phyloP scores from a whole-genome alignment of 2,329 filamentous ascomycete genomes.

The Scytalidium sp. region DNA sequence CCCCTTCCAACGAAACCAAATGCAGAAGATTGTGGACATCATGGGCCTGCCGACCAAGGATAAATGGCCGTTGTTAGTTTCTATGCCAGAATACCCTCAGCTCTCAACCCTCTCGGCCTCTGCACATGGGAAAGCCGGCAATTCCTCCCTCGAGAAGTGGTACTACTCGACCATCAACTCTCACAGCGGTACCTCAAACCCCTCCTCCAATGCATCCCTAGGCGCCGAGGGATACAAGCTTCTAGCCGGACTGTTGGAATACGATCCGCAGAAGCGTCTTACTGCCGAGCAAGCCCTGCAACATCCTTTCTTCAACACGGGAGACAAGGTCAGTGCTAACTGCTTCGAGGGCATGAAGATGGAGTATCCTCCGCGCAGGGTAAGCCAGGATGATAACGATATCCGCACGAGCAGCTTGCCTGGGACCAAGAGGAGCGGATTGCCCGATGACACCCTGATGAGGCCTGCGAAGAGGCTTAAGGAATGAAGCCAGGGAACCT shows the following conservation, averaged over 20 bases:
- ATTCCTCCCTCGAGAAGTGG: conserved; percentile 68
- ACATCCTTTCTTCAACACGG: conserved; percentile 80
- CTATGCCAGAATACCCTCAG: conserved; percentile 84
- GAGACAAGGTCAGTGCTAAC: conserved; percentile 68
- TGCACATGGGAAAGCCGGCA: conserved; percentile 33
- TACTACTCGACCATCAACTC: conserved; percentile 69
- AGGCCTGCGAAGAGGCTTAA: conserved; percentile 61
- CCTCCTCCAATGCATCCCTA: conserved; percentile 48
- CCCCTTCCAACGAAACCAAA: conserved; percentile 95
- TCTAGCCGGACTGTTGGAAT: conserved; percentile 80
- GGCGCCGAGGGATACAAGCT: conserved; percentile 79
- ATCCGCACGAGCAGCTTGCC: conserved; percentile 87
- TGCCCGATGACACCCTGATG: conserved; percentile 77
- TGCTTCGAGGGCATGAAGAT: conserved; percentile 88
- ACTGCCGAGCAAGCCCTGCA: conserved; percentile 86
- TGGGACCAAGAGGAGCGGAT: conserved; percentile 83
- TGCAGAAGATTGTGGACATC: conserved; percentile 98
- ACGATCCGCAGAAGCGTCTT: conserved; percentile 85
- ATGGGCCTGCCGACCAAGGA: conserved; percentile 88
- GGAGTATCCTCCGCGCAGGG: conserved; percentile 85
- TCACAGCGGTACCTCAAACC: conserved; percentile 45
- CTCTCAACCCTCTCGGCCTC: conserved; percentile 55
- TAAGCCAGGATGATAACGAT: conserved; percentile 94
- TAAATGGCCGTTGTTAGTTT: conserved; percentile 77
- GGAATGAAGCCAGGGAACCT: too few relatives aligned